Evolutionary conservation across 208 protist species (phyloP).

Genomic region (Acanthamoeba lenticulata): DNA sequence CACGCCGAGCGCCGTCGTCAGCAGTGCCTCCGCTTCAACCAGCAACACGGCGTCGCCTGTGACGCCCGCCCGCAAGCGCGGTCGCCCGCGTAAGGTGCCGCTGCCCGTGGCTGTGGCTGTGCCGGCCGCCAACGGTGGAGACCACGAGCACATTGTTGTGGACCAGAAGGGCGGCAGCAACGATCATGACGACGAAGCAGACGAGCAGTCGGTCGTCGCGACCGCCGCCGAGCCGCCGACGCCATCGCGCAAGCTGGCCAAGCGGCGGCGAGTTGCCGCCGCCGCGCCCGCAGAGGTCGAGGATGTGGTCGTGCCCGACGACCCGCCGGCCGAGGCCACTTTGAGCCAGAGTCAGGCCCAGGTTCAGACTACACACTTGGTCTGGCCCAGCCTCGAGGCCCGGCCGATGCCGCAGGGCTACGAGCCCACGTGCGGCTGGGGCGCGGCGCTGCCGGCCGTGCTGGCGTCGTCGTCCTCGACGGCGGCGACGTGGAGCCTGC

Average conservation of each 20-base stretch:
- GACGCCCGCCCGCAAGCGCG: background rate
- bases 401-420: background rate
- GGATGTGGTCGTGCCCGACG: background rate
- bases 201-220: background rate
- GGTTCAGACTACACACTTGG: background rate
- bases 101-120: too few species aligned
- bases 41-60: background rate
- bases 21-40: background rate
- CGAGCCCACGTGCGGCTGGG: slow-evolving; percentile 6
- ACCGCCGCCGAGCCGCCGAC: background rate
- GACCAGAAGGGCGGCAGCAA: background rate
- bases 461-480: too few species aligned
- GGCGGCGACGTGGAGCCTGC: background rate
- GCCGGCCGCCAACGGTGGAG: too few species aligned
- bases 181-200: background rate
- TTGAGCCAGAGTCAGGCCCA: too few species aligned
- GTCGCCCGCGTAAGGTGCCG: background rate
- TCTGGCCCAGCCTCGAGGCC: background rate
- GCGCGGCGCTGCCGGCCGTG: too few species aligned
- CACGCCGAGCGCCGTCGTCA: background rate
- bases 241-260: background rate
- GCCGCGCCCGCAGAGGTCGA: background rate
- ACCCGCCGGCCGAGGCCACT: too few species aligned
- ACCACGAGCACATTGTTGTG: too few species aligned
- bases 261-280: background rate